Percentiles rank a stretch among this genome's conserved stretches.
Conservation (phyloP, 2,329 filamentous ascomycete species). For the Epichloe elymi region DNA sequence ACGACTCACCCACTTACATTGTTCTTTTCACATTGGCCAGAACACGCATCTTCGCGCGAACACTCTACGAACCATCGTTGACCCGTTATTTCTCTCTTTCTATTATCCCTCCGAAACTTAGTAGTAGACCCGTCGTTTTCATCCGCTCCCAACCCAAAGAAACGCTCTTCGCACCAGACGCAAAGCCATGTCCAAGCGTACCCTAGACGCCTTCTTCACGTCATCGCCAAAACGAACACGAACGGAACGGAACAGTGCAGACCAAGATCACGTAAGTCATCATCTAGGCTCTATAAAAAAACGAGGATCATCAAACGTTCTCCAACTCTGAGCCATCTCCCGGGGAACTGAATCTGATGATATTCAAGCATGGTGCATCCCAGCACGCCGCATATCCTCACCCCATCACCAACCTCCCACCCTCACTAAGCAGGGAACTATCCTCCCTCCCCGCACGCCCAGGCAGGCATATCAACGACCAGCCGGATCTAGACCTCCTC, state of each 20-base stretch:
- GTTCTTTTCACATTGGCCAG: not conserved
- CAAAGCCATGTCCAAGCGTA: constrained; percentile 28
- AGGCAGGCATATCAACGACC: constrained; percentile 46
- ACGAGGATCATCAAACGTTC: not conserved
- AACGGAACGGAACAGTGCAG: not conserved
- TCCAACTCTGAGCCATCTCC: not conserved
- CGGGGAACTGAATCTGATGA: not conserved
- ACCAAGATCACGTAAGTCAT: constrained; percentile 2
- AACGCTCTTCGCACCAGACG: not conserved
- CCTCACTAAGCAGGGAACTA: constrained; percentile 25
- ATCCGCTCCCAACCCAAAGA: no score
- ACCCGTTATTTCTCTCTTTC: no score
- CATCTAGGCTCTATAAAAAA: no score
- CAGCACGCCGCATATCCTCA: constrained; percentile 36
- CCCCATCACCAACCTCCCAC: constrained; percentile 31
- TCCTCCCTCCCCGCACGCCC: constrained; percentile 35
- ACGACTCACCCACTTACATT: not conserved
- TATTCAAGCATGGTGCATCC: constrained; percentile 9
- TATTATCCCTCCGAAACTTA: no score
- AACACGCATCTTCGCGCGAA: not conserved
- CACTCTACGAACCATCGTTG: not conserved
- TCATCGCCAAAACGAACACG: constrained; percentile 13
- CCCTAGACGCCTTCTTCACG: constrained; percentile 55
- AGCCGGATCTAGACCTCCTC: constrained; percentile 57
- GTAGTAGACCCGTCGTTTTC: no score